These are phyloP conservation scores for Wickerhamiella parazyma DNA, from an alignment of 805 yeast genomes.

Conservation along the genomic window DNA sequence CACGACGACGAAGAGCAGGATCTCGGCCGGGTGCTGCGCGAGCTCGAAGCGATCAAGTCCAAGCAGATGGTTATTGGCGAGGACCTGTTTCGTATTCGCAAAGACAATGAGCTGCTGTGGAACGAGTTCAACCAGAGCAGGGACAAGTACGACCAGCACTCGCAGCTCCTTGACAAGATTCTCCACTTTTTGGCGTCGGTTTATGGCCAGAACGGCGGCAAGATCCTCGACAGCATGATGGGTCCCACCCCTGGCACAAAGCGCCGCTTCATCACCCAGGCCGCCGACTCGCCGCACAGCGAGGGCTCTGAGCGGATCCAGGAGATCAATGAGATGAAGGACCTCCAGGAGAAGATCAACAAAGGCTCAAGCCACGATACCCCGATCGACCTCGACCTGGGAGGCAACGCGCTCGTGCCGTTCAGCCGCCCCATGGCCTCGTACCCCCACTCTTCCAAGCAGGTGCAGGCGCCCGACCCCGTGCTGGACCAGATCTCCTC, in stretches of 20 bases:
- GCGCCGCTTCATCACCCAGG: conserved; percentile 19
- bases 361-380: conserved; percentile 1
- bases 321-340: conserved; percentile 19
- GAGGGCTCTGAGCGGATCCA: conserved; percentile 10
- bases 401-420: conserved; percentile 7
- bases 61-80: conserved; percentile 74
- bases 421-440: conserved; percentile 7
- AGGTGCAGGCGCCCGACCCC: background rate
- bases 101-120: conserved; percentile 87
- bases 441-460: background rate
- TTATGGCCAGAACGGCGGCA: conserved; percentile 50
- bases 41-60: conserved; percentile 59
- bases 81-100: conserved; percentile 67
- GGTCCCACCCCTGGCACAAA: conserved; percentile 15
- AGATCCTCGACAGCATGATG: conserved; percentile 22
- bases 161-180: conserved; percentile 78
- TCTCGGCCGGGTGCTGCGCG: conserved; percentile 43
- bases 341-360: conserved; percentile 19
- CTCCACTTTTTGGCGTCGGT: conserved; percentile 75
- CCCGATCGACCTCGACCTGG: background rate
- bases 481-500: background rate
- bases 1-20: conserved; percentile 32
- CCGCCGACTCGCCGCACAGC: conserved; percentile 11
- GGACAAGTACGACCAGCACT: conserved; percentile 73
- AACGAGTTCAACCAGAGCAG: conserved; percentile 71